Evolutionary conservation across 345 rosid species (phyloP).

Genomic region (Cardiospermum halicacabum): DNA sequence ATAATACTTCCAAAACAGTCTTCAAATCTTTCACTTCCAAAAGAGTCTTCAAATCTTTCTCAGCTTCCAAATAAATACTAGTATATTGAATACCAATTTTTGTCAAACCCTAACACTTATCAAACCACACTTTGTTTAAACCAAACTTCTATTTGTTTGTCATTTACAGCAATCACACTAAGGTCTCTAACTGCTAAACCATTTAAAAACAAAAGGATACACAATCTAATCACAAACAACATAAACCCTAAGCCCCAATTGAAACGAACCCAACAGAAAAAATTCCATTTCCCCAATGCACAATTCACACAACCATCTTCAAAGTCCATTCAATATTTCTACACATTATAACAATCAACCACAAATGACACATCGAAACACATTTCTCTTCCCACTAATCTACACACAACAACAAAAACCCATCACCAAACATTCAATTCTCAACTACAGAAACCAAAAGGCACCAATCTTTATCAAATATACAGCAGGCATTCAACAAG

Average conservation of each 20-base stretch:
- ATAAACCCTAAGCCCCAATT: not conserved
- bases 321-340: not conserved
- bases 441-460: too few species aligned
- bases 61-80: too few species aligned
- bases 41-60: too few species aligned
- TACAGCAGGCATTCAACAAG: not conserved
- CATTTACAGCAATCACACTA: not conserved
- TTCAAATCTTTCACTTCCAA: too few species aligned
- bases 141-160: too few species aligned
- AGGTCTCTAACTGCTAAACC: not conserved
- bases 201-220: not conserved
- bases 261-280: not conserved
- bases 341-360: not conserved
- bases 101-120: too few species aligned
- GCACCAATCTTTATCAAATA: not conserved
- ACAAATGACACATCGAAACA: not conserved
- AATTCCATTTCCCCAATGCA: not conserved
- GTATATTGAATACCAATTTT: too few species aligned
- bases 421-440: not conserved
- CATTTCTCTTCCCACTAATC: not conserved
- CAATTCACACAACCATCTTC: not conserved
- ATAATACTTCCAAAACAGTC: too few species aligned
- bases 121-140: too few species aligned
- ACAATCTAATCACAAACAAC: not conserved
- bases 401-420: not conserved